Evolutionary conservation across 2,329 filamentous ascomycete species (phyloP).

Genomic region (Phaeosphaeria sp.): DNA sequence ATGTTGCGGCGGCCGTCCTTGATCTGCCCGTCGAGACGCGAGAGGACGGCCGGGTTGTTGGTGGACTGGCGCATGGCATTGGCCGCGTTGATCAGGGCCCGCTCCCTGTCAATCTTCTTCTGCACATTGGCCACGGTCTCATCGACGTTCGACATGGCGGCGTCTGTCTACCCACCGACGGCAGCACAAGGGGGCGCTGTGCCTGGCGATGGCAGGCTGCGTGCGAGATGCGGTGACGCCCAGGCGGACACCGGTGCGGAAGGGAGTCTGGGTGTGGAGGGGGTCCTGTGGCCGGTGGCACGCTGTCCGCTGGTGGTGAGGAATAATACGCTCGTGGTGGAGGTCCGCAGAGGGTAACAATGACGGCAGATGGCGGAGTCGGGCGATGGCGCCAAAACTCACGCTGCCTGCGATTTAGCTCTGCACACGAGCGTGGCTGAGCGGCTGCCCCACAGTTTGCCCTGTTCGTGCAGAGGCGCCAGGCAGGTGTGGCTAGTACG

Average conservation of each 20-base stretch:
- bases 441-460: conserved; percentile 26
- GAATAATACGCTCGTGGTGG: not conserved
- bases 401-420: conserved; percentile 30
- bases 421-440: conserved; percentile 34
- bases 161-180: conserved; percentile 29
- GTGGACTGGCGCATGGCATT: conserved; percentile 96
- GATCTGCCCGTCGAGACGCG: conserved; percentile 90
- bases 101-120: conserved; percentile 98
- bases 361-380: conserved; percentile 20
- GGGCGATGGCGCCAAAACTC: conserved; percentile 35
- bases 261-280: conserved; percentile 12
- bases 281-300: conserved; percentile 9
- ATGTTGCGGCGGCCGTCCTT: conserved; percentile 92
- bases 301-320: not conserved
- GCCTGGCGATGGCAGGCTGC: conserved; percentile 33
- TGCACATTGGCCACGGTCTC: conserved; percentile 79
- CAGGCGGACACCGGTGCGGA: conserved; percentile 30
- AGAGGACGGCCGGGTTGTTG: conserved; percentile 89
- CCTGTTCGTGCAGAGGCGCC: conserved; percentile 27
- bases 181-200: conserved; percentile 30
- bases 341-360: conserved; percentile 18
- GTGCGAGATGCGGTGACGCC: conserved; percentile 27
- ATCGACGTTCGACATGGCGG: conserved; percentile 64
- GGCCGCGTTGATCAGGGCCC: conserved; percentile 90
- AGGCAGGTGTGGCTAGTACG: conserved; percentile 14